A percentile compares a stretch with the other conserved stretches of the same genome.
Conservation (phyloP, 2,329 filamentous ascomycete genomes). For the Trichoderma sp. region DNA sequence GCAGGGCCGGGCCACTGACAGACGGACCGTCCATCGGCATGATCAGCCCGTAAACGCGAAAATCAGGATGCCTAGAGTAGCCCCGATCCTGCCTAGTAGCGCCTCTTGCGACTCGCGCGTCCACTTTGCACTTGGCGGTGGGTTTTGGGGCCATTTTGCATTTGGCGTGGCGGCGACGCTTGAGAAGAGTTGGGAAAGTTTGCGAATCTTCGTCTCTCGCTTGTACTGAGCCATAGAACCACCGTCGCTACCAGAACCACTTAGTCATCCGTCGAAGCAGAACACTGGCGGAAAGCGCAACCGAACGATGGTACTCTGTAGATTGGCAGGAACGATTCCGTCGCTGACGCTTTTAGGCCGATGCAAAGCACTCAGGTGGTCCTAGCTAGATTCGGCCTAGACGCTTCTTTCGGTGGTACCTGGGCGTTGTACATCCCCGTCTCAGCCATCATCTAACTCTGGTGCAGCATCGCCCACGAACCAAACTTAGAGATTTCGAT, state of each 20-base stretch:
- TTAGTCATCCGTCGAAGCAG: background rate
- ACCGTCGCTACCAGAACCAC: background rate
- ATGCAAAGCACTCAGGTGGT: conserved; percentile 12
- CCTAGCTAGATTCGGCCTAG: background rate
- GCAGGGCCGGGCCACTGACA: conserved; percentile 12
- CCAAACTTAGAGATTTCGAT: background rate
- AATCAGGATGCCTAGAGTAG: background rate
- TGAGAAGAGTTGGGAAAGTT: background rate
- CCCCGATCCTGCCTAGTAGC: background rate
- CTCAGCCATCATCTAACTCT: background rate
- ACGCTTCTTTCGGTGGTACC: background rate
- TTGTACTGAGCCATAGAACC: background rate
- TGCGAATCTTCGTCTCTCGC: background rate
- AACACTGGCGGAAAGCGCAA: background rate
- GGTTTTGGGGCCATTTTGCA: background rate
- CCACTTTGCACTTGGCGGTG: background rate
- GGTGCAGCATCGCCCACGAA: background rate
- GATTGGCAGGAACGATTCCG: background rate
- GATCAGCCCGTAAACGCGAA: conserved; percentile 8
- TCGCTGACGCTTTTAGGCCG: background rate
- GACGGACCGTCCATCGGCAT: conserved; percentile 14
- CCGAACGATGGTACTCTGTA: background rate
- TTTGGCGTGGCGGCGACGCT: background rate
- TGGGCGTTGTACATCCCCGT: background rate
- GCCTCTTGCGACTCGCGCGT: background rate